Evolutionary conservation across 2,329 filamentous ascomycete genomes (phyloP).

Genomic region (Biscogniauxia marginata): DNA sequence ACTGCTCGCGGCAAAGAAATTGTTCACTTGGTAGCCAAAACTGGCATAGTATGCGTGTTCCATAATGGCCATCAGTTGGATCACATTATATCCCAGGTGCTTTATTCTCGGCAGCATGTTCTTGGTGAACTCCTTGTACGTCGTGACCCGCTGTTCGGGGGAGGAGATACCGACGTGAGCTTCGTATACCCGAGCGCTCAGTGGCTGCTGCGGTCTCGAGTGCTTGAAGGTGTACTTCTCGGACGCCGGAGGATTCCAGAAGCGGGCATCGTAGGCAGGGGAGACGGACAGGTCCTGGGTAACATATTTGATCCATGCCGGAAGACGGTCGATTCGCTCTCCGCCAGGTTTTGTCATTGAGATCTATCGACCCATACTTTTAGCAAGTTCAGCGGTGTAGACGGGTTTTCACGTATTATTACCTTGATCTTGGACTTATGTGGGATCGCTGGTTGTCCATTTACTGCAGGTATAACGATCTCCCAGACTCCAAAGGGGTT

Average conservation of each 20-base stretch:
- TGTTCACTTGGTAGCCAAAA: conserved; percentile 98
- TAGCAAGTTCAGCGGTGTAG: not conserved
- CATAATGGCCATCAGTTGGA: conserved; percentile 99
- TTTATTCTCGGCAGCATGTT: conserved; percentile 92
- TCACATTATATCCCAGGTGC: conserved; percentile 89
- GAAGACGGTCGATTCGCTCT: conserved; percentile 81
- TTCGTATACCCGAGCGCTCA: conserved; percentile 90
- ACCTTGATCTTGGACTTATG: conserved; percentile 98
- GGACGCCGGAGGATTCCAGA: conserved; percentile 86
- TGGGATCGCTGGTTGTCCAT: conserved; percentile 75
- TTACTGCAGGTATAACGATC: conserved; percentile 68
- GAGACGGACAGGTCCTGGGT: conserved; percentile 90
- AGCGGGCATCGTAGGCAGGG: conserved; percentile 88
- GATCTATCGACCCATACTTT: conserved; percentile 54
- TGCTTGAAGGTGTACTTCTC: conserved; percentile 86
- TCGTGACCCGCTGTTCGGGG: conserved; percentile 82
- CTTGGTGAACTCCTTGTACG: conserved; percentile 95
- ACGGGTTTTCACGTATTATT: conserved; percentile 9
- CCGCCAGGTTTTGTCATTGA: conserved; percentile 77
- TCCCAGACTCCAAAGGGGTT: conserved; percentile 85
- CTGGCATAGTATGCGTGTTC: conserved; percentile 99
- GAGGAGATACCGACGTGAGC: conserved; percentile 98
- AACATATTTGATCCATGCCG: conserved; percentile 96
- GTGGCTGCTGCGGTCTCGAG: conserved; percentile 75
- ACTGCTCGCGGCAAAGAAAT: conserved; percentile 96